Percentiles rank a stretch among this genome's conserved stretches.
Conservation (phyloP, 1,139 yeast genomes). For the Zygoascus sp. region DNA sequence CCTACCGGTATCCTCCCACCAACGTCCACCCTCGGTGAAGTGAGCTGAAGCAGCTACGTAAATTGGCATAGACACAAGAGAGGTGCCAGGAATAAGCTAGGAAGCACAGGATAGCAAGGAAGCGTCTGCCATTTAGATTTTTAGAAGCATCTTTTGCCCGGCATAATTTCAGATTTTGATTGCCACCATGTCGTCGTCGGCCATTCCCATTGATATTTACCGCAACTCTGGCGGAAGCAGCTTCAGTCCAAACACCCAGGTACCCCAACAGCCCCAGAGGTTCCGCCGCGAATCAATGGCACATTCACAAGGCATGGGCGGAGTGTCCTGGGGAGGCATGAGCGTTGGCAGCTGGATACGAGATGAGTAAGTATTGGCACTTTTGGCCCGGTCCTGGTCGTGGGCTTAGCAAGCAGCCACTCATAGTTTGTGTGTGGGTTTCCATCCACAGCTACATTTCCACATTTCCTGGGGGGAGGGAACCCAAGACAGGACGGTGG, state of each 20-base stretch:
- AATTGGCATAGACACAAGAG: neutral
- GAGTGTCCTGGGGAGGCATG: constrained; percentile 96
- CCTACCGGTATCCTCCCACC: neutral
- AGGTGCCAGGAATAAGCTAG: too few species aligned
- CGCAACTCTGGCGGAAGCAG: constrained; percentile 19
- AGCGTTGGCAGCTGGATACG: constrained; percentile 94
- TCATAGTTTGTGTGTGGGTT: too few species aligned
- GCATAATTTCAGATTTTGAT: neutral
- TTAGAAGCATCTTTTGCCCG: too few species aligned
- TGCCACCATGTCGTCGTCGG: constrained; percentile 30
- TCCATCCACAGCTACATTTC: too few species aligned
- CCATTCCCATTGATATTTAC: constrained; percentile 42
- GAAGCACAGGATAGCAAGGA: too few species aligned
- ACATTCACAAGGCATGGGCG: constrained; percentile 96
- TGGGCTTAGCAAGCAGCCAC: too few species aligned
- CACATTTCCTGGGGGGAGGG: too few species aligned
- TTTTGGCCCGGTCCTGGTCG: too few species aligned
- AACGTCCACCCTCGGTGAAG: neutral
- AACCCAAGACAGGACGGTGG: too few species aligned
- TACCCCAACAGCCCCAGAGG: constrained; percentile 34
- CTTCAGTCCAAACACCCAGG: constrained; percentile 14
- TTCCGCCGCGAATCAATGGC: constrained; percentile 84
- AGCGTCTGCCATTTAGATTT: too few species aligned
- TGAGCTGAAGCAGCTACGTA: neutral
- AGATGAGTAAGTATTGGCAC: constrained; percentile 62